A percentile compares a stretch with the other conserved stretches of the same genome.
phyloP scores from a whole-genome alignment of 331 rosid genomes.

The Stylosanthes scabra region DNA sequence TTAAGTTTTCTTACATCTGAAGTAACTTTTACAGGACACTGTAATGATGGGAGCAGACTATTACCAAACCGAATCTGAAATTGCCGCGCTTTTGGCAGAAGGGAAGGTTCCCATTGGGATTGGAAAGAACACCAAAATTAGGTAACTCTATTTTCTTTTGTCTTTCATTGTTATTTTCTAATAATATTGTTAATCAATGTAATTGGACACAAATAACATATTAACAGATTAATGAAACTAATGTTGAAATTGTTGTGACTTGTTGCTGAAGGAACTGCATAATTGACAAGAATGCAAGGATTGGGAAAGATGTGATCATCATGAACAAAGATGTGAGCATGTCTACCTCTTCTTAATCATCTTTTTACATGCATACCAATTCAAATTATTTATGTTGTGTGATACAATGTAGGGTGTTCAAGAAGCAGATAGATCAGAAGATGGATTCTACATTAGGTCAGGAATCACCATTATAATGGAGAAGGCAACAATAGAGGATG shows the following conservation, averaged over 20 bases:
- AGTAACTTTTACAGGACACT: conserved; percentile 65
- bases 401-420: conserved; percentile 62
- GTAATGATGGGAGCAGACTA: conserved; percentile 99
- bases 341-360: conserved; percentile 16
- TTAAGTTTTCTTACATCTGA: conserved; percentile 26
- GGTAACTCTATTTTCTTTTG: conserved; percentile 44
- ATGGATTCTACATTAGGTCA: conserved; percentile 86
- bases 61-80: conserved; percentile 96
- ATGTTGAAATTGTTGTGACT: conserved; percentile 5
- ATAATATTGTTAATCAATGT: too few relatives aligned
- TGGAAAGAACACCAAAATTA: conserved; percentile 80
- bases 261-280: conserved; percentile 79
- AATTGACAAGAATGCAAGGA: conserved; percentile 96
- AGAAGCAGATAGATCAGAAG: conserved; percentile 84
- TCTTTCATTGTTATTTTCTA: too few relatives aligned
- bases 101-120: conserved; percentile 96
- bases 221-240: background rate
- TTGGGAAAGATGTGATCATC: conserved; percentile 83
- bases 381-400: conserved; percentile 25
- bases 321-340: conserved; percentile 81
- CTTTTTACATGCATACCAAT: conserved; percentile 9
- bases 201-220: too few relatives aligned
- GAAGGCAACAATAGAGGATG: conserved; percentile 94
- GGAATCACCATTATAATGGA: conserved; percentile 84
- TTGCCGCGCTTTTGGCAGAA: conserved; percentile 77